A percentile compares a stretch with the other conserved stretches of the same genome.
Evolutionary conservation across 352 stramenopile genomes (phyloP).

Genomic region (Phytophthora gonapodyides): DNA sequence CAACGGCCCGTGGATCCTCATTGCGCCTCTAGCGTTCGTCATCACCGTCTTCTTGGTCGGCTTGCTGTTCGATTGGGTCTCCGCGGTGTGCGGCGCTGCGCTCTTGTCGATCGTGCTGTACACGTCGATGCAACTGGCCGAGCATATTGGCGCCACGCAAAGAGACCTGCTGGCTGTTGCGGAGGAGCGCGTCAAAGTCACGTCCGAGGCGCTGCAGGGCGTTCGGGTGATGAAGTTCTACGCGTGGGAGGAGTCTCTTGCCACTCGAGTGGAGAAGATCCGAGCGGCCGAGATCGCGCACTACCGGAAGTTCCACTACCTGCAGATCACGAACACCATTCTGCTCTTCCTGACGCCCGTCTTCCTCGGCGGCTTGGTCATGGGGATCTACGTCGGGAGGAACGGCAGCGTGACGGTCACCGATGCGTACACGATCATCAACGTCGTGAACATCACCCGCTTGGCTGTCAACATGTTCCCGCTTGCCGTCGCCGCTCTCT

Average conservation of each 20-base stretch:
- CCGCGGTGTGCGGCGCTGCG: slow-evolving; percentile 20
- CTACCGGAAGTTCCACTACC: slow-evolving; percentile 54
- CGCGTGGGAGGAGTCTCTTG: slow-evolving; percentile 67
- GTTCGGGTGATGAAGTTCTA: slow-evolving; percentile 92
- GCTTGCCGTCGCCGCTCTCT: slow-evolving; percentile 33
- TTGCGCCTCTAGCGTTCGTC: slow-evolving; percentile 32
- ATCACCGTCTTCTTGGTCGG: slow-evolving; percentile 36
- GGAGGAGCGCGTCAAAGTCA: slow-evolving; percentile 89
- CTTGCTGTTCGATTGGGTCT: slow-evolving; percentile 29
- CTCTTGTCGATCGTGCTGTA: slow-evolving; percentile 31
- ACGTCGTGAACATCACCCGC: slow-evolving; percentile 43
- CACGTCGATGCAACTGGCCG: slow-evolving; percentile 19
- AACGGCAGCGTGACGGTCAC: slow-evolving; percentile 47
- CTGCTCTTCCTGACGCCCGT: slow-evolving; percentile 51
- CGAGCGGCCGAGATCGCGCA: slow-evolving; percentile 42
- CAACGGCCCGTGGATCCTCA: slow-evolving; percentile 35
- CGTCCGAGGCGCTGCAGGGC: slow-evolving; percentile 90
- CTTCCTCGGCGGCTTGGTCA: slow-evolving; percentile 43
- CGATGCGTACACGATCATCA: slow-evolving; percentile 48
- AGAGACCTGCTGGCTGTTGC: slow-evolving; percentile 42
- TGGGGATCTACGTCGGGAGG: slow-evolving; percentile 43
- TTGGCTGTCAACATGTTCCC: slow-evolving; percentile 37
- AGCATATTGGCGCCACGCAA: slow-evolving; percentile 21
- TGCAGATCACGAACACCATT: slow-evolving; percentile 57
- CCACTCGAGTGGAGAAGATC: slow-evolving; percentile 43